Base-by-base conservation (phyloP, 345 rosid species). In the Eucalyptus sp. region DNA sequence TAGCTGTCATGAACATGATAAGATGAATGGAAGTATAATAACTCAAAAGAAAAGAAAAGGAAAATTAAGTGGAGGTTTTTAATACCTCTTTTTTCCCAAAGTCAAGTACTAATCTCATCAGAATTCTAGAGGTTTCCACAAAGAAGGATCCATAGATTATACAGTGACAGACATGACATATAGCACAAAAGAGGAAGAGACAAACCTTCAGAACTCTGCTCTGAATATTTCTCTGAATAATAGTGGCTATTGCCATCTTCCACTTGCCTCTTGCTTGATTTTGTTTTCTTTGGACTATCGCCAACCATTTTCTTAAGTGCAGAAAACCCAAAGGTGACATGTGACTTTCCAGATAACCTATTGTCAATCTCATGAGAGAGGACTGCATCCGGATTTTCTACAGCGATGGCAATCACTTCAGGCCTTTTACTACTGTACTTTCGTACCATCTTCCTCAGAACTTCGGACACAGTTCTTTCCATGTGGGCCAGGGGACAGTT, bases 381-480 rank as follows among this genome's bases (percentile, higher is more conserved):
- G 83, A 98, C 97, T 33, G 91, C 97, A 50, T 93, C 93, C 33
- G 98, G 97, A 90, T 95, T 98, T 89, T 98, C 99, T 58, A 91
- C 85, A 90, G 98, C 99, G 87, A 96, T 88, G 66, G 95, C 96
- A 90, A 98, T 96, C 68, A 98, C 97, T 91, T 98, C 99, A 68
- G 99, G 99, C 54, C 98, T 95, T 92, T 96, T 98, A 43, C 99
- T 95, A 89, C 99, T 95, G 88, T 98, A 97, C 92, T 98, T 98
- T 91, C 99, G 92, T 33, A 98, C 99, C 93, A 95, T 95, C 94
- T 97, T 98, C 92, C 98, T 95, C 89, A 98, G 89, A 27, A 98
- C 91, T 91, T 96, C 99, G 4, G 98, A 91, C 50, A 97, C 99
- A 16, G 94, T 95, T 94, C 97, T 96, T 92, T 98, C 99, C 95